Evolutionary conservation across 2,329 filamentous ascomycete species (phyloP).

Genomic region (Neopestalotiopsis sp.): DNA sequence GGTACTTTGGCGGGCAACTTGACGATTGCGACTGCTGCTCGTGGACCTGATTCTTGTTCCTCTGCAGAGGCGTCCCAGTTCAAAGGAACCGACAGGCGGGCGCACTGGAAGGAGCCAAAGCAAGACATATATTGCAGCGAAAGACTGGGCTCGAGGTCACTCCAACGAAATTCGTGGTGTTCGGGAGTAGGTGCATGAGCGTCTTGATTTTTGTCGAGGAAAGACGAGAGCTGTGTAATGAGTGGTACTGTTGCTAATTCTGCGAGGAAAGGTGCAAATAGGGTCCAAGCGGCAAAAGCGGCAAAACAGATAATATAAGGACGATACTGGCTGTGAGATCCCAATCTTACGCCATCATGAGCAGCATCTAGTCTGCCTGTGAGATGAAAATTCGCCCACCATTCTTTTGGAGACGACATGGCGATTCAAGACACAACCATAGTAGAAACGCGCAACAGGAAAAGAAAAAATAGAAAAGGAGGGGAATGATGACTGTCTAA

Average conservation of each 20-base stretch:
- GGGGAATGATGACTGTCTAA: not conserved
- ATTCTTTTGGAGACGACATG: not conserved
- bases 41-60: conserved; percentile 33
- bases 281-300: not conserved
- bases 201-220: too few relatives aligned
- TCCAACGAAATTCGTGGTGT: not conserved
- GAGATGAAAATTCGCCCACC: not conserved
- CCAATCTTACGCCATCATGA: too few relatives aligned
- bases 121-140: conserved; percentile 31
- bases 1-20: conserved; percentile 45
- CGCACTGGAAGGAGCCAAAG: conserved; percentile 51
- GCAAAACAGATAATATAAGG: not conserved
- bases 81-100: conserved; percentile 53
- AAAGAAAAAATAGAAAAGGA: not conserved
- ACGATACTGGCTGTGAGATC: not conserved
- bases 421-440: not conserved
- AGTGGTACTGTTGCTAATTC: not conserved
- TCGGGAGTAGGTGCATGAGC: not conserved
- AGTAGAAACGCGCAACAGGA: not conserved
- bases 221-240: too few relatives aligned
- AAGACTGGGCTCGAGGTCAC: not conserved
- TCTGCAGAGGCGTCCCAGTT: conserved; percentile 45
- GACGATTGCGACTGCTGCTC: conserved; percentile 44
- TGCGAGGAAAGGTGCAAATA: not conserved
- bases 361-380: not conserved